These are phyloP conservation scores for Geosmithia putterillii DNA, from an alignment of 2,329 filamentous ascomycete species.

Conservation along the genomic window DNA sequence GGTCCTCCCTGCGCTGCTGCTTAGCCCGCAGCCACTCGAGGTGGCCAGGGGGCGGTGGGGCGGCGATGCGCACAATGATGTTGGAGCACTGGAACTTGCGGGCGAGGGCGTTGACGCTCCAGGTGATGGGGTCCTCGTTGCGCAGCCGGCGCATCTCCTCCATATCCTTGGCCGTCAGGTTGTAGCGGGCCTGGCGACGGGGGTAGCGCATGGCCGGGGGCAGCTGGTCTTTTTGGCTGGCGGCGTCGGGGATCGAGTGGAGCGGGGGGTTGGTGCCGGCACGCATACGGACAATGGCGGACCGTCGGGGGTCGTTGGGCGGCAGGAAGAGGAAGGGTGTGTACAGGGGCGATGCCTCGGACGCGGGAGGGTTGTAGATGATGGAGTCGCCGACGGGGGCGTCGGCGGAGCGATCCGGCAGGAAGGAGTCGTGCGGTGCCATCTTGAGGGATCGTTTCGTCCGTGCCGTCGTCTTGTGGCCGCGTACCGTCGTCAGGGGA, in stretches of 20 bases:
- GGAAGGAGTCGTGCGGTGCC: conserved; percentile 48
- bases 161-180: conserved; percentile 42
- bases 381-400: conserved; percentile 23
- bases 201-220: conserved; percentile 21
- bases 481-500: conserved; percentile 17
- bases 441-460: conserved; percentile 47
- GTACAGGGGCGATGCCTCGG: conserved; percentile 44
- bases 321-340: conserved; percentile 58
- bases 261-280: conserved; percentile 16
- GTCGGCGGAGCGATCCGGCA: conserved; percentile 22
- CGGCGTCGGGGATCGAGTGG: conserved; percentile 7
- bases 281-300: conserved; percentile 32
- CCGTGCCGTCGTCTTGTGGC: conserved; percentile 39
- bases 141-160: conserved; percentile 47
- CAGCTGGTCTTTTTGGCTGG: conserved; percentile 11
- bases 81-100: conserved; percentile 41
- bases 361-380: conserved; percentile 45
- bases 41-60: conserved; percentile 35
- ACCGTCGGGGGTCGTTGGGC: conserved; percentile 38
- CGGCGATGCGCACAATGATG: conserved; percentile 47
- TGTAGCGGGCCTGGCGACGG: conserved; percentile 27
- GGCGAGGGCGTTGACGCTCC: conserved; percentile 42
- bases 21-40: conserved; percentile 28
- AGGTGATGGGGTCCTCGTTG: conserved; percentile 36
- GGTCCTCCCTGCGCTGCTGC: conserved; percentile 33